A percentile compares a stretch with the other conserved stretches of the same genome.
Evolutionary conservation across 495 filamentous ascomycete genomes (phyloP).

Genomic region (Aspergillus cavernicola): DNA sequence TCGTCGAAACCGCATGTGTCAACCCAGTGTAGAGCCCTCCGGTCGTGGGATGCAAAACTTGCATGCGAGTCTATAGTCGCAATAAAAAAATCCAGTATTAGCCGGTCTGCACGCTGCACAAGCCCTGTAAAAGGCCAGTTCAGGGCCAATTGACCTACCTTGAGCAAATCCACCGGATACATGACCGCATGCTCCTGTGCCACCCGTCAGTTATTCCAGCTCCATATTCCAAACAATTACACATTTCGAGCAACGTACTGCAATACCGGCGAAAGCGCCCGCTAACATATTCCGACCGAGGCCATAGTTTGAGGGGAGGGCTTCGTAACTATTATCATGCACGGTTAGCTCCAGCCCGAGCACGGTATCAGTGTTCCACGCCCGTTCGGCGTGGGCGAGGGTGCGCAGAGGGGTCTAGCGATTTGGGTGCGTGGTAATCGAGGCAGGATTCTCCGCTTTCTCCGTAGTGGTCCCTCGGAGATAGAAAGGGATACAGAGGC

Average conservation of each 20-base stretch:
- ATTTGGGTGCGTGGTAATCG: background rate
- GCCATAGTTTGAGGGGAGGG: conserved; percentile 66
- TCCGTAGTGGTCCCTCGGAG: background rate
- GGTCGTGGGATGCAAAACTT: conserved; percentile 86
- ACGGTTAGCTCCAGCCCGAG: conserved; percentile 21
- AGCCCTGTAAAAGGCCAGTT: background rate
- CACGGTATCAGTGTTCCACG: background rate
- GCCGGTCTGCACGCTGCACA: background rate
- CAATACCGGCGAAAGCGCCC: conserved; percentile 95
- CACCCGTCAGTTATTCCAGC: conserved; percentile 17
- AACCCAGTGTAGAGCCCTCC: conserved; percentile 85
- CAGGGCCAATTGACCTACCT: conserved; percentile 58
- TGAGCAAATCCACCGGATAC: conserved; percentile 97
- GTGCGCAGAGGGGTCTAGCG: background rate
- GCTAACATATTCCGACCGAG: conserved; percentile 78
- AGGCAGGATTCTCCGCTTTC: background rate
- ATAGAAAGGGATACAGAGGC: background rate
- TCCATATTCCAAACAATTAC: background rate
- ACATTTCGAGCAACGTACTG: conserved; percentile 51
- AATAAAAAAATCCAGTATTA: conserved; percentile 18
- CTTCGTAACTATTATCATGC: conserved; percentile 56
- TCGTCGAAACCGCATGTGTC: conserved; percentile 86
- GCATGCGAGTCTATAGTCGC: conserved; percentile 80
- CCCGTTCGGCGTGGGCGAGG: background rate
- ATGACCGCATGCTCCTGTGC: conserved; percentile 82